Base-by-base conservation (phyloP, 1,284 basidiomycete genomes). In the Schizophyllum commune region DNA sequence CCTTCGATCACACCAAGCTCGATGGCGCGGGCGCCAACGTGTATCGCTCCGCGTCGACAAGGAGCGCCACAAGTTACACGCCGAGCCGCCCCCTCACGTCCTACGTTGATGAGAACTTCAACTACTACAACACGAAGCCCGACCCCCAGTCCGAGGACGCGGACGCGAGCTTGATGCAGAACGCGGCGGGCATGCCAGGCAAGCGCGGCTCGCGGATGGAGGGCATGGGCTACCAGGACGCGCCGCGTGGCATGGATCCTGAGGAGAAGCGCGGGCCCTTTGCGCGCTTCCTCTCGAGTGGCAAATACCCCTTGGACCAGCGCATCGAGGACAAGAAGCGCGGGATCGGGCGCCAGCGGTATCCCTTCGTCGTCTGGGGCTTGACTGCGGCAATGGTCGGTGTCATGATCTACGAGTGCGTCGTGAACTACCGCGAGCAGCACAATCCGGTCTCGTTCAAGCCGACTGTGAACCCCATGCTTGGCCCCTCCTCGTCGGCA, bases 381-480 rank as follows among this genome's bases (percentile, higher is more conserved):
- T 71, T 92, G 59, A 84, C 86, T 7, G 70, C 75, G 61, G 79
- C 77, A 17, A 94, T 96, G 87, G 73, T 88, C 15, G 83, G 80
- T 2, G 78, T 92, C 32, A 83, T 91, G 64, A 86, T 93, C 22
- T 90, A 89, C 65, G 93, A 95, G 72, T 77, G 94, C 15, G 83
- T 92, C 13, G 76, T 84, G 22, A 94, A 96, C 69, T 71, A 77
- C 59, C 79, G 82, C 66, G 81, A 83, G 7, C 91, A 92, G 69
- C 92, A 93, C 0, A 84, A 81, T 4, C 89, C 90, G 0, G 79
- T 96, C 52, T 92, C 93, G 1, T 86, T 92, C 70, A 65, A 91
- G 80, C 92, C 92, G 2, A 79, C 79, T 11, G 86, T 96, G 65
- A 97, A 97, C 71, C 89, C 89, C 6, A 97, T 98, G 94, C 78